A percentile compares a stretch with the other conserved stretches of the same genome.
phyloP scores from a whole-genome alignment of 192 early-diverging fungal species.

The Coemansia sp. region DNA sequence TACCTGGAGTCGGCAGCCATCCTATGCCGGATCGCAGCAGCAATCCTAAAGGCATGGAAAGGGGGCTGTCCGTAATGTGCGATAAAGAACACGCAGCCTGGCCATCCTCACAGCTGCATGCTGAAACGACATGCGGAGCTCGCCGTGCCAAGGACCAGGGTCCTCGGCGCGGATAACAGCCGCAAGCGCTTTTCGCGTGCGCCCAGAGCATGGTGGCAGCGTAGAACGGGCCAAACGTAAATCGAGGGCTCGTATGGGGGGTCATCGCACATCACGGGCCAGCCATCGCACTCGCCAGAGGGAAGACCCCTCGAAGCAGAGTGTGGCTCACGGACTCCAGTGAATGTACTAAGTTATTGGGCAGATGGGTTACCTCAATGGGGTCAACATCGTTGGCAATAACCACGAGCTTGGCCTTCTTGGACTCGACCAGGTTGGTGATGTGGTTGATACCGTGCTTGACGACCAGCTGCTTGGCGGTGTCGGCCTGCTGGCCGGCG shows the following conservation, averaged over 20 bases:
- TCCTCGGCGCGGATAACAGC: too few relatives aligned
- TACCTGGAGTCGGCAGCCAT: neutral
- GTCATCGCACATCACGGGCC: conserved; percentile 45
- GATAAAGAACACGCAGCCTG: too few relatives aligned
- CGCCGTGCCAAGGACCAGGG: too few relatives aligned
- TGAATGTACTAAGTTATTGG: conserved; percentile 22
- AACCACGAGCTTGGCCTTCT: conserved; percentile 98
- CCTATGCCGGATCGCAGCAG: too few relatives aligned
- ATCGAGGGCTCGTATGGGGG: conserved; percentile 25
- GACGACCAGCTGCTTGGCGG: conserved; percentile 92
- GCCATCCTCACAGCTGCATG: too few relatives aligned
- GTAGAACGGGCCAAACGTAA: neutral
- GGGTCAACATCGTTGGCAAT: conserved; percentile 99
- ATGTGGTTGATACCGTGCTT: conserved; percentile 99
- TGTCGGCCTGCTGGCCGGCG: conserved; percentile 80
- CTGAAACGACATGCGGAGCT: too few relatives aligned
- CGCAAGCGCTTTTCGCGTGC: too few relatives aligned
- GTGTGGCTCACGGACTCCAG: neutral
- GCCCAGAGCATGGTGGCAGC: too few relatives aligned
- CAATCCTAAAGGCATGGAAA: neutral
- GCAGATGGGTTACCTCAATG: conserved; percentile 66
- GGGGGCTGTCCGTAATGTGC: too few relatives aligned
- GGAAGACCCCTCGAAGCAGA: neutral
- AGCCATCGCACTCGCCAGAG: neutral
- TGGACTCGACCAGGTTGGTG: conserved; percentile 94